Evolutionary conservation across 495 filamentous ascomycete genomes (phyloP), one percentile per base, ranked within the genome.

Genomic region (Hypoxylon crocopeplum): DNA sequence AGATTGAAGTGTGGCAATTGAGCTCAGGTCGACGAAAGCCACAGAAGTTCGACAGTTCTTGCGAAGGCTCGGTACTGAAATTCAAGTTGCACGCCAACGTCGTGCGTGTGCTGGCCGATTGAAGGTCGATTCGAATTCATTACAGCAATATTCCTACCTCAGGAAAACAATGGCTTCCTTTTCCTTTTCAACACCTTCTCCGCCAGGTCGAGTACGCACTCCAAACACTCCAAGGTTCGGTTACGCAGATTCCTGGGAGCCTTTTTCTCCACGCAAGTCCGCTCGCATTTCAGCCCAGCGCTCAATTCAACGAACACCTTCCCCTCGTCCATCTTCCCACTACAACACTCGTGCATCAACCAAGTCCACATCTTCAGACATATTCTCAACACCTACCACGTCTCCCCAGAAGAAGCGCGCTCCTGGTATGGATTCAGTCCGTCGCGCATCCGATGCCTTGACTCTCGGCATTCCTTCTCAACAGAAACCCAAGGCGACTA

Each of bases 161-260:
- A n/a, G n/a, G n/a, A n/a, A 29, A 52, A 60, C 54, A 46, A 69
- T 70, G 68, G 58, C 61, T 19, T 59, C 67, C 20, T 56, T 85
- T 36, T 47, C 44, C 7, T 48, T 73, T 10, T 72, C 76, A 25
- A 91, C 91, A 59, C 88, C 89, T 32, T 86, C 86, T 13, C 84
- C 84, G 33, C 75, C 79, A 32, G 78, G 80, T 24, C 76, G 77
- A 34, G 69, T 88, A 39, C 80, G 81, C 52, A 86, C 87, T 32
- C 92, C 92, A 40, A 78, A 84, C 40, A 88, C 91, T 32, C 92
- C 92, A 13, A 84, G 82, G 29, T 84, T 86, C 75, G 89, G 89
- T 44, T 85, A 79, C 64, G 80, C 83, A 52, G 89, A 95, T 74
- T 69, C 75, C 44, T 91, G 86, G 72, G 83, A 88, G 58, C 88